Evolutionary conservation across 805 yeast species (phyloP), one percentile per base, ranked within the genome.

Genomic region (Jamesozyma spencerorum): DNA sequence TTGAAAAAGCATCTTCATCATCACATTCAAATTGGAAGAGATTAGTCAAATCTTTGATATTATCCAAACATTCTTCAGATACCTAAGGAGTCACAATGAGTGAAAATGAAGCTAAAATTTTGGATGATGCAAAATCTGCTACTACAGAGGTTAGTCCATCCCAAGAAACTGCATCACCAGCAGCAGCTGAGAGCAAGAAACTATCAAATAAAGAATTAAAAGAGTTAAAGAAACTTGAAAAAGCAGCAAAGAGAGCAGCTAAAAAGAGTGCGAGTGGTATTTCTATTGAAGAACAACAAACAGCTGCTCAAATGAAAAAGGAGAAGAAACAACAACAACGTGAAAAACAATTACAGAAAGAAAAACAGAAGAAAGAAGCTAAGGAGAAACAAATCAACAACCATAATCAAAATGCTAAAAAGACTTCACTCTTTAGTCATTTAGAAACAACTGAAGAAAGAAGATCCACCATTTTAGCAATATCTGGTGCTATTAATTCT

Each of bases 191-290:
- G 18, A 57, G 54, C 26, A 58, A 58, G 44, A 62, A 64, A 41
- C 59, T 81, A 34, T 63, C 84, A 8, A 85, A 85, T 49, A 87
- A 86, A 53, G 94, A 88, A 60, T 69, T 85, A 46, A 88, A 88
- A 60, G 96, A 85, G 52, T 66, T 79, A 75, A 85, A 86, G 59
- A 88, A 87, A 68, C 77, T 77, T 52, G 95, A 87, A 55, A 88
- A 90, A 64, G 92, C 92, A 12, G 94, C 92, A 31, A 85, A 85
- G 59, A 72, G 97, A 58, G 92, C 95, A 2, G 95, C 95, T 2
- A 77, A 79, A 47, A 87, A 85, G 56, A 83, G 74, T 49, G 80
- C 78, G 6, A 72, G 68, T 38, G 87, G 81, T 27, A 74, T 77
- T 34, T 58, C 70, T 15, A 50, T 61, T 30, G 65, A 66, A 47